Conservation (phyloP, 148 eudicot species). For the Vaccinium myrtillus region DNA sequence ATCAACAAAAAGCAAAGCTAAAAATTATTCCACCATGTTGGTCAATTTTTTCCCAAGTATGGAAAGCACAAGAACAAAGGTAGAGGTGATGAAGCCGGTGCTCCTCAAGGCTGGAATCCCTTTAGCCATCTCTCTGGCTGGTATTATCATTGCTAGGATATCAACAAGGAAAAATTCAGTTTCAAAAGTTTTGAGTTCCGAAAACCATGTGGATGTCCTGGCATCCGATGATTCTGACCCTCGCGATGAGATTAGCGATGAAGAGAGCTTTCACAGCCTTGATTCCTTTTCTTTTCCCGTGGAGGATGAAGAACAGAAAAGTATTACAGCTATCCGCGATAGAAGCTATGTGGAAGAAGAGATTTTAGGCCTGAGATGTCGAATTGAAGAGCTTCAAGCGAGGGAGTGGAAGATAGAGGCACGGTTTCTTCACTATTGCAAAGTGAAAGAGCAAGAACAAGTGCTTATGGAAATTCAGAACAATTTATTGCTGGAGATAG, state of each 20-base stretch:
- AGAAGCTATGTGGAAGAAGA: slow-evolving; percentile 27
- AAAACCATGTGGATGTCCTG: not conserved
- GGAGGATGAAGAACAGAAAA: slow-evolving; percentile 5
- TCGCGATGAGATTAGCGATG: not conserved
- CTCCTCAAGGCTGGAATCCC: slow-evolving; percentile 48
- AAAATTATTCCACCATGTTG: not conserved
- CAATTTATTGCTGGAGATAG: slow-evolving; percentile 31
- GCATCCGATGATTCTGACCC: not conserved
- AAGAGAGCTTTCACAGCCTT: slow-evolving; percentile 27
- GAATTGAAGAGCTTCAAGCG: slow-evolving; percentile 35
- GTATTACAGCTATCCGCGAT: not conserved
- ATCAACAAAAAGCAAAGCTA: not conserved
- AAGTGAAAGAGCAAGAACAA: slow-evolving; percentile 43
- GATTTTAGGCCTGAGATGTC: slow-evolving; percentile 27
- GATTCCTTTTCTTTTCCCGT: slow-evolving; percentile 14
- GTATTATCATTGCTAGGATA: slow-evolving; percentile 33
- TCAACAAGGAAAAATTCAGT: slow-evolving; percentile 16
- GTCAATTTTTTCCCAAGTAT: not conserved
- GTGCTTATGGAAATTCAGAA: slow-evolving; percentile 38
- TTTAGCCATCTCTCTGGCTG: slow-evolving; percentile 41
- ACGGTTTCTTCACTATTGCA: slow-evolving; percentile 33
- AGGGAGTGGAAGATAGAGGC: slow-evolving; percentile 29
- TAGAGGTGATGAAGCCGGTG: slow-evolving; percentile 37
- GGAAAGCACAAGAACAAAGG: slow-evolving; percentile 35
- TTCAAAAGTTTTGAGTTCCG: not conserved